Evolutionary conservation across 2,329 filamentous ascomycete species (phyloP), one percentile per base, ranked within the genome.

Genomic region (Scolecobasidium constrictum): DNA sequence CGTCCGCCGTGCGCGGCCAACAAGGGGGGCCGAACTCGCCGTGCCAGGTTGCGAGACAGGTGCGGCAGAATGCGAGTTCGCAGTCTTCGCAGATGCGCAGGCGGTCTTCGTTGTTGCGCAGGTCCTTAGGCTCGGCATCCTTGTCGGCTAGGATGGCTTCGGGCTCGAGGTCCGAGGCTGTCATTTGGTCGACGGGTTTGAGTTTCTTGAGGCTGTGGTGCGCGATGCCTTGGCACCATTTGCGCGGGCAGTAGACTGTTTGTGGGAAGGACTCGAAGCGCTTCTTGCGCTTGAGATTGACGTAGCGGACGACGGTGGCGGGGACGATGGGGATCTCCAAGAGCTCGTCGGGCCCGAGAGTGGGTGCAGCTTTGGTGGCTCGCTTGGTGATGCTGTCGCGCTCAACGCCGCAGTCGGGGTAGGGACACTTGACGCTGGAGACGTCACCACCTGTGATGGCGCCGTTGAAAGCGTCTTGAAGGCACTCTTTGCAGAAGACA

Each of bases 191-290:
- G 28, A 45, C n/a, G 23, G 33, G 26, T 15, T 41, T 35, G 18
- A 42, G 67, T 65, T 4, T 66, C 40, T 69, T 69, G 47, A 66
- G 69, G 2, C 53, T 49, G 6, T 77, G 78, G 4, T 65, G 76
- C 19, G 88, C 88, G 3, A 88, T 85, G 4, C 86, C 88, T 60
- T 92, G 85, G 58, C 92, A 98, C 86, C 88, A 95, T 44, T 79
- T 72, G 6, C 92, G 77, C 1, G 92, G 92, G 55, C 92, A 98
- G 59, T 94, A 96, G 23, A 95, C 75, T 0, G 88, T 95, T 46
- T 80, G 82, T 55, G 88, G 93, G 62, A 96, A 88, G 0, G 86
- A 81, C 60, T 96, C 92, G 3, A 96, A 75, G 58, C 86, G 83
- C 50, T 83, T 85, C 66, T 96, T 96, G 55, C 94, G 85, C 64